Evolutionary conservation across 1,284 basidiomycete genomes (phyloP), one percentile per base, ranked within the genome.

Genomic region (Taiwanofungus camphoratus): DNA sequence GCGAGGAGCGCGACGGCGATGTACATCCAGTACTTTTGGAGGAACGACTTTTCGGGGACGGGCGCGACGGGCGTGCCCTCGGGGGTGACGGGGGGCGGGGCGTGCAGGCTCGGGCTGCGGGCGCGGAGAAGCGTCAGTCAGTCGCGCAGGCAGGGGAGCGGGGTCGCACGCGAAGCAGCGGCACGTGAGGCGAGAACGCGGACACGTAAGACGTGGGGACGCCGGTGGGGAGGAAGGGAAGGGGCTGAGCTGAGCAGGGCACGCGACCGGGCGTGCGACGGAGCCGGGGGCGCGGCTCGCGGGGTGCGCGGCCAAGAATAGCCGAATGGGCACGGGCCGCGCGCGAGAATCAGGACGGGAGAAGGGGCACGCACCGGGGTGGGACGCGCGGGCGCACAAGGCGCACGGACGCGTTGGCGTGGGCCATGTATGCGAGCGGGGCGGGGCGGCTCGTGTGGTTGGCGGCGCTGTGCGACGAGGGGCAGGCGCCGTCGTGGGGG

Each of bases 21-120:
- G 55, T 91, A 90, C 62, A 92, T 67, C 88, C 91, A 92, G 64
- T 93, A 92, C 63, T 92, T 93, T 58, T 90, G 84, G 27, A 92
- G 48, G 63, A 92, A 90, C 7, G 77, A 68, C 65, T 92, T 87
- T 59, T 63, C 88, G 1, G 74, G 73, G 19, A 68, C 63, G 0
- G 82, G 77, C 41, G 70, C 62, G 20, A 82, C 69, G 16, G 77
- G 74, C 54, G 79, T 71, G 41, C 90, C 88, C 59, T 77, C 72
- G 23, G 73, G 66, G 16, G 77, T 79, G 45, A 91, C 62, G 1
- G 75, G 76, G 11, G 83, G 82, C 11, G 87, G 85, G 0, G 71
- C 65, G 40, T 76, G 74, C 32, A 88, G 67, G 45, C 76, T 73
- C 35, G 84, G 83, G 42, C 86, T 90, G 55, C 35, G 34, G 33